These are phyloP conservation scores for Mortierella claussenii DNA, from an alignment of 192 early-diverging fungal genomes.

Conservation along the genomic window DNA sequence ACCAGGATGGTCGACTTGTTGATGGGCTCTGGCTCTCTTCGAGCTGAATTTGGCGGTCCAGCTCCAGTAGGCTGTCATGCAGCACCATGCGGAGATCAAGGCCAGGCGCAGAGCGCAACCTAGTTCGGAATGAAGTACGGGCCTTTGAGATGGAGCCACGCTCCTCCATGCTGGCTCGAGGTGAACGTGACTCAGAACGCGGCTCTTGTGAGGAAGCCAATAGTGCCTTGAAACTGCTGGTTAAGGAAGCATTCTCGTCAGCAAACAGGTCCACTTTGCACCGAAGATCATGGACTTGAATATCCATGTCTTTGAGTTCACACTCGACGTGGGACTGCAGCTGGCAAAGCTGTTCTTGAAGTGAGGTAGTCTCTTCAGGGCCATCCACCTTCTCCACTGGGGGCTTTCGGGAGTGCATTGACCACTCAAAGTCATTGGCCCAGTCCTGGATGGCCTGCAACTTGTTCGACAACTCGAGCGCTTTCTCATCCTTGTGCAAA, in stretches of 20 bases:
- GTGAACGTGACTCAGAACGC: background rate
- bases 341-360: constrained; percentile 10
- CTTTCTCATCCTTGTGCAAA: constrained; percentile 24
- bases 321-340: constrained; percentile 23
- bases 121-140: background rate
- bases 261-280: constrained; percentile 8
- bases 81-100: constrained; percentile 17
- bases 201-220: background rate
- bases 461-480: constrained; percentile 1
- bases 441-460: constrained; percentile 11
- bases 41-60: constrained; percentile 20
- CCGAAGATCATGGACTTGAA: background rate
- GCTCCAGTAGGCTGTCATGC: constrained; percentile 25
- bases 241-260: constrained; percentile 7
- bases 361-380: background rate
- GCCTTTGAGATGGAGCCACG: background rate
- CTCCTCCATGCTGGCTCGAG: background rate
- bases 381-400: too few species aligned
- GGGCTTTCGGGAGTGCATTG: constrained; percentile 1
- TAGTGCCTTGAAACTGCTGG: background rate
- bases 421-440: constrained; percentile 18
- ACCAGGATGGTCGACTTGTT: constrained; percentile 10
- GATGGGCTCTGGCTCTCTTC: constrained; percentile 2
- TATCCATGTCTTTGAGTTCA: constrained; percentile 22
- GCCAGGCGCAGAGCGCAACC: background rate